Evolutionary conservation across 306 rosid species (phyloP).

Genomic region (Cicer cuneatum): DNA sequence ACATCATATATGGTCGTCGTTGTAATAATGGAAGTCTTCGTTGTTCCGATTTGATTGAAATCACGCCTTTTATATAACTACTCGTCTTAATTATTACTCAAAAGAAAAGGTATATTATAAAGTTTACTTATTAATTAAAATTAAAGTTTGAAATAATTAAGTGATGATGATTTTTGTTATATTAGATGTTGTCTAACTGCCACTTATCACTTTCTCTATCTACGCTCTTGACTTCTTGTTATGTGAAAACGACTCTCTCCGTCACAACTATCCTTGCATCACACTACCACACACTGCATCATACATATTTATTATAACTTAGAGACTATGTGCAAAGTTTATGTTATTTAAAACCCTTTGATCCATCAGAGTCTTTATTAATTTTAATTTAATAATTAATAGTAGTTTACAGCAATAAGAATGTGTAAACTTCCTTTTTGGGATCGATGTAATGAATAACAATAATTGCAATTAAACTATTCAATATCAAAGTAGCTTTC

Average conservation of each 20-base stretch:
- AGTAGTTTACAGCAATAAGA: background rate
- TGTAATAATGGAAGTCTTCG: too few relatives aligned
- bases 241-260: slow-evolving; percentile 41
- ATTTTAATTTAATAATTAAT: background rate
- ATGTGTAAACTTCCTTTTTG: background rate
- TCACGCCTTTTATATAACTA: too few relatives aligned
- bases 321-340: background rate
- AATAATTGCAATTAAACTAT: slow-evolving; percentile 28
- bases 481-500: background rate
- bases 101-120: too few relatives aligned
- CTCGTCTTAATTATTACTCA: too few relatives aligned
- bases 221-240: slow-evolving; percentile 47
- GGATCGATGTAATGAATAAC: slow-evolving; percentile 3
- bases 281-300: background rate
- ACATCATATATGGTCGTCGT: too few relatives aligned
- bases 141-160: background rate
- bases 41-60: too few relatives aligned
- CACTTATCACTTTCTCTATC: slow-evolving; percentile 44
- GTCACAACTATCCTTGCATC: slow-evolving; percentile 11
- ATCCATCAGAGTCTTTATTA: slow-evolving; percentile 5
- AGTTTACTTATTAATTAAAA: too few relatives aligned
- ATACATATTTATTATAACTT: background rate
- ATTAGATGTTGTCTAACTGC: slow-evolving; percentile 28
- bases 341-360: background rate
- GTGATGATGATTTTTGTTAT: slow-evolving; percentile 4